Evolutionary conservation across 2,329 filamentous ascomycete species (phyloP).

Genomic region (Polytolypa hystricis): DNA sequence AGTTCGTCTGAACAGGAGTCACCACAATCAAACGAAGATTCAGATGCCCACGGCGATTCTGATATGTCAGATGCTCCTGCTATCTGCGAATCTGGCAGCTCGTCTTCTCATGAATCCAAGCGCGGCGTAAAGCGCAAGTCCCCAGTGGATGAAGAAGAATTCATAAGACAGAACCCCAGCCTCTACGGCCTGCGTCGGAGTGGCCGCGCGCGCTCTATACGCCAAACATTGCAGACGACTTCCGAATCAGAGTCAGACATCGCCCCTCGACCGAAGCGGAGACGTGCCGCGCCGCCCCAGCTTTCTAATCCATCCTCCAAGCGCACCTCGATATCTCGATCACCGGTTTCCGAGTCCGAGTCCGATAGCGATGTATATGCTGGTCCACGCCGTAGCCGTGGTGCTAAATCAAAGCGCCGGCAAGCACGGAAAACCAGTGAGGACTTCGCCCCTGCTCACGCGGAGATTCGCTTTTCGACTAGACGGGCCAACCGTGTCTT

Average conservation of each 20-base stretch:
- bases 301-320: constrained; percentile 42
- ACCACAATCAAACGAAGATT: too few relatives aligned
- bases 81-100: constrained; percentile 46
- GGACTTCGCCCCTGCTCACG: constrained; percentile 53
- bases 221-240: constrained; percentile 52
- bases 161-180: constrained; percentile 83
- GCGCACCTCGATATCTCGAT: constrained; percentile 35
- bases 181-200: constrained; percentile 90
- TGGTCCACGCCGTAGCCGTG: constrained; percentile 57
- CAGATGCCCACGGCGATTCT: too few relatives aligned
- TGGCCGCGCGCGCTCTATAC: constrained; percentile 53
- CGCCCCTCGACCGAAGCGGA: constrained; percentile 31
- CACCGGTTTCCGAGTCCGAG: constrained; percentile 56
- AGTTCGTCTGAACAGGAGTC: background rate
- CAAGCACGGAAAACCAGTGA: constrained; percentile 56
- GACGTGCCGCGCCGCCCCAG: constrained; percentile 36
- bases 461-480: constrained; percentile 85
- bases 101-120: constrained; percentile 60
- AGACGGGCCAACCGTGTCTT: constrained; percentile 66
- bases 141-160: constrained; percentile 62
- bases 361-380: constrained; percentile 62
- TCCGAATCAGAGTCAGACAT: constrained; percentile 64
- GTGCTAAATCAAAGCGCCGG: constrained; percentile 64
- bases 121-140: constrained; percentile 64
- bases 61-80: constrained; percentile 44